Conservation (phyloP, 768 basidiomycete genomes). For the Hericium coralloides region DNA sequence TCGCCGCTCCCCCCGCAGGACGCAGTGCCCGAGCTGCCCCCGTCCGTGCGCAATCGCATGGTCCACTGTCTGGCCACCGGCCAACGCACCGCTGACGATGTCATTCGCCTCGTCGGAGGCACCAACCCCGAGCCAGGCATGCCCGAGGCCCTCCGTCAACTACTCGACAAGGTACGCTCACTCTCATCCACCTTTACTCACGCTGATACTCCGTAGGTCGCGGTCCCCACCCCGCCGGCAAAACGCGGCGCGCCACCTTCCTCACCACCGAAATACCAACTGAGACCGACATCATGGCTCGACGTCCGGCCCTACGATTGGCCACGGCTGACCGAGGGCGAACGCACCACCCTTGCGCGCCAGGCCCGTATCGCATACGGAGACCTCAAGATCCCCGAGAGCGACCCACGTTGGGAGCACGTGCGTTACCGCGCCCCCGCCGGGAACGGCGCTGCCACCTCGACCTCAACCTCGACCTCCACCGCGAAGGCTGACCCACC, state of each 20-base stretch:
- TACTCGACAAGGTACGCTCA: constrained; percentile 40
- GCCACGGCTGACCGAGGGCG: constrained; percentile 37
- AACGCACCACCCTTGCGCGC: constrained; percentile 41
- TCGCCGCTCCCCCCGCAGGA: constrained; percentile 18
- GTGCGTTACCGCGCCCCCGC: constrained; percentile 20
- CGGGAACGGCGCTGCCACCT: not conserved
- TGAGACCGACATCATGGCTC: constrained; percentile 51
- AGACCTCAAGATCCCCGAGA: constrained; percentile 45
- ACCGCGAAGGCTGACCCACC: not conserved
- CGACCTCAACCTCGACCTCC: not conserved
- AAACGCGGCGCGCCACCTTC: not conserved
- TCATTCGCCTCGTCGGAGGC: constrained; percentile 36
- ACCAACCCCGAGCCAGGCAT: constrained; percentile 23
- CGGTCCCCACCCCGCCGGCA: not conserved
- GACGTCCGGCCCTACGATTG: constrained; percentile 66
- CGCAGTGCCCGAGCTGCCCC: constrained; percentile 5
- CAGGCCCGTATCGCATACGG: constrained; percentile 41
- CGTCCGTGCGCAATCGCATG: constrained; percentile 30
- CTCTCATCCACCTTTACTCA: not conserved
- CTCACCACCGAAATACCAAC: constrained; percentile 30
- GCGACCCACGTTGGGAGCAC: constrained; percentile 56
- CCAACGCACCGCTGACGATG: constrained; percentile 25
- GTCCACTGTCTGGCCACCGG: constrained; percentile 48
- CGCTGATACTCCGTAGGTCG: not conserved
- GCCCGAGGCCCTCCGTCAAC: constrained; percentile 34